Evolutionary conservation across 169 alveolate genomes (phyloP).

Genomic region (Plasmodium malariae): DNA sequence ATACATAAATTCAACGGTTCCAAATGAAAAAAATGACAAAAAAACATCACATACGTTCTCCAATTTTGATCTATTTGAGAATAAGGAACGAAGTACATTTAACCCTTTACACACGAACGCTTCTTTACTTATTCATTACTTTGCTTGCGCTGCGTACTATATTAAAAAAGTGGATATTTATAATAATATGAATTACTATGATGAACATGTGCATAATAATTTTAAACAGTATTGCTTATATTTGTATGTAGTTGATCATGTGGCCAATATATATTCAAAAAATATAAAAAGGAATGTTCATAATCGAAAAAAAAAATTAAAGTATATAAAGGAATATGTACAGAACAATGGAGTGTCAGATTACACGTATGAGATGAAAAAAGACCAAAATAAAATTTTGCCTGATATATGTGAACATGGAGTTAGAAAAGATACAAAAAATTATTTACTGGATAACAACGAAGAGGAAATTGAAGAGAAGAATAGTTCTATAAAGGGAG

Average conservation of each 20-base stretch:
- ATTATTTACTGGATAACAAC: slow-evolving; percentile 1
- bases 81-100: slow-evolving; percentile 35
- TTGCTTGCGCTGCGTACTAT: slow-evolving; percentile 79
- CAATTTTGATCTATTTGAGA: slow-evolving; percentile 57
- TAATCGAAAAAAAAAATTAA: not conserved
- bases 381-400: slow-evolving; percentile 10
- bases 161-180: slow-evolving; percentile 51
- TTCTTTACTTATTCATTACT: slow-evolving; percentile 79
- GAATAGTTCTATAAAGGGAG: not conserved
- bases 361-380: not conserved
- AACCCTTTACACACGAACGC: slow-evolving; percentile 72
- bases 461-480: not conserved
- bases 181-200: slow-evolving; percentile 32
- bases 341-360: not conserved
- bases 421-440: not conserved
- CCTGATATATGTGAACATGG: not conserved
- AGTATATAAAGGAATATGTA: slow-evolving; percentile 1
- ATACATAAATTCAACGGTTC: slow-evolving; percentile 25
- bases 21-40: slow-evolving; percentile 20
- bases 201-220: slow-evolving; percentile 22
- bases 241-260: slow-evolving; percentile 70
- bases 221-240: slow-evolving; percentile 65
- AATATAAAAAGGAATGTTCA: not conserved
- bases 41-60: slow-evolving; percentile 13
- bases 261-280: slow-evolving; percentile 55